phyloP scores from a whole-genome alignment of 2,329 filamentous ascomycete genomes.

The Setomelanomma holmii region DNA sequence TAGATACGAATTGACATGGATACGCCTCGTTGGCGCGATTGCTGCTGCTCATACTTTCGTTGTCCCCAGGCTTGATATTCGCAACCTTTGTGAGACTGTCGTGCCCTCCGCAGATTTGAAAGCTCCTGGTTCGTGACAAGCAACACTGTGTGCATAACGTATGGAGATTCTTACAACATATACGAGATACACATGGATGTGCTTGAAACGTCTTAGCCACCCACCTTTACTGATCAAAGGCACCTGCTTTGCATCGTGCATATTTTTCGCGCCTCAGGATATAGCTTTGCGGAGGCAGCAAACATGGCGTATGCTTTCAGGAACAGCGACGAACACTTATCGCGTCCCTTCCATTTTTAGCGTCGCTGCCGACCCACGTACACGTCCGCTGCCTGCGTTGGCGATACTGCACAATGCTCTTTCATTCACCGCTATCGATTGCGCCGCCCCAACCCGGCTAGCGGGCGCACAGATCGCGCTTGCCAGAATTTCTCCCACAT shows the following conservation, averaged over 20 bases:
- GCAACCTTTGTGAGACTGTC: too few species aligned
- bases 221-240: too few species aligned
- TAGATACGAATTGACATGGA: slow-evolving; percentile 8
- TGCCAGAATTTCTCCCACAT: slow-evolving; percentile 31
- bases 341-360: background rate
- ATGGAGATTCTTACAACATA: background rate
- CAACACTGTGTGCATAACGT: background rate
- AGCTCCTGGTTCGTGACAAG: too few species aligned
- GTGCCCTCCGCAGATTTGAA: too few species aligned
- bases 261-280: background rate
- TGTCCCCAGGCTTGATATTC: too few species aligned
- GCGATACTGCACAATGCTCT: slow-evolving; percentile 15
- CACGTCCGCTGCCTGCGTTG: slow-evolving; percentile 7
- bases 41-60: background rate
- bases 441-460: slow-evolving; percentile 23
- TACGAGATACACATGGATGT: too few species aligned
- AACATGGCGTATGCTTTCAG: slow-evolving; percentile 1
- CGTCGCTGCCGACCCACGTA: background rate
- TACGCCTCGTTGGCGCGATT: slow-evolving; percentile 6
- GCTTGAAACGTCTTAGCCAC: too few species aligned
- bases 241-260: background rate
- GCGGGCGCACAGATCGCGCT: slow-evolving; percentile 27
- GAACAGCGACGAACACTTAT: background rate
- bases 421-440: slow-evolving; percentile 31
- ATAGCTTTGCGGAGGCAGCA: slow-evolving; percentile 3